These are phyloP conservation scores for Naganishia cerealis DNA, from an alignment of 1,284 basidiomycete genomes.

Conservation along the genomic window DNA sequence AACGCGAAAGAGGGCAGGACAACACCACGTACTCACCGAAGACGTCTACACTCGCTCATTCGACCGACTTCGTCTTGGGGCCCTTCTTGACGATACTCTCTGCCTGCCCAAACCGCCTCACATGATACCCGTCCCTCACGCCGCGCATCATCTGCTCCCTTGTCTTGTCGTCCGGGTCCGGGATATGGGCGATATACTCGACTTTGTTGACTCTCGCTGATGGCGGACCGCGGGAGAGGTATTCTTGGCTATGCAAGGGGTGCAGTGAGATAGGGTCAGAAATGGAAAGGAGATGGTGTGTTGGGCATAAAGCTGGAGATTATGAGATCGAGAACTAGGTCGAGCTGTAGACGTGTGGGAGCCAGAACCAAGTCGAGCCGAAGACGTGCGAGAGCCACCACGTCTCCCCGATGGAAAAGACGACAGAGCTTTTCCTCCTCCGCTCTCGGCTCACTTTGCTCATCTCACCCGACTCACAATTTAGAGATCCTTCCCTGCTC, in stretches of 20 bases:
- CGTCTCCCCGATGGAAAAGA: too few relatives aligned
- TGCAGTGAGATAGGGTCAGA: too few relatives aligned
- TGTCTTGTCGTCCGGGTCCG: conserved; percentile 39
- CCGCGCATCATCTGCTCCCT: conserved; percentile 38
- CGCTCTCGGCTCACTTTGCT: too few relatives aligned
- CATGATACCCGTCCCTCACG: conserved; percentile 10
- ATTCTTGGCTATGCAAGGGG: conserved; percentile 38
- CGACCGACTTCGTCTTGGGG: neutral
- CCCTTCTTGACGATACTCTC: conserved; percentile 25
- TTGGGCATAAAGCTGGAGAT: neutral
- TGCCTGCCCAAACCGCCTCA: conserved; percentile 17
- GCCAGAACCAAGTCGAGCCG: neutral
- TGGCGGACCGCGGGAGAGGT: conserved; percentile 43
- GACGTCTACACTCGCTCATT: neutral
- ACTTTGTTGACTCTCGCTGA: conserved; percentile 43
- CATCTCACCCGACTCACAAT: conserved; percentile 40
- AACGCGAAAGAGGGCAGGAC: neutral
- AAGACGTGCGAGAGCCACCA: too few relatives aligned
- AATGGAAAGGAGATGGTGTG: too few relatives aligned
- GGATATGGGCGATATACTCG: conserved; percentile 41
- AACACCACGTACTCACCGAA: neutral
- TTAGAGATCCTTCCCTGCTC: conserved; percentile 42
- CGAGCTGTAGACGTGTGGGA: neutral
- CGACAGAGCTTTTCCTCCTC: too few relatives aligned
- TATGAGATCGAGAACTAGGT: neutral